Conservation (phyloP, 225 moss, liverwort and hornwort genomes). For the Straminergon stramineum region DNA sequence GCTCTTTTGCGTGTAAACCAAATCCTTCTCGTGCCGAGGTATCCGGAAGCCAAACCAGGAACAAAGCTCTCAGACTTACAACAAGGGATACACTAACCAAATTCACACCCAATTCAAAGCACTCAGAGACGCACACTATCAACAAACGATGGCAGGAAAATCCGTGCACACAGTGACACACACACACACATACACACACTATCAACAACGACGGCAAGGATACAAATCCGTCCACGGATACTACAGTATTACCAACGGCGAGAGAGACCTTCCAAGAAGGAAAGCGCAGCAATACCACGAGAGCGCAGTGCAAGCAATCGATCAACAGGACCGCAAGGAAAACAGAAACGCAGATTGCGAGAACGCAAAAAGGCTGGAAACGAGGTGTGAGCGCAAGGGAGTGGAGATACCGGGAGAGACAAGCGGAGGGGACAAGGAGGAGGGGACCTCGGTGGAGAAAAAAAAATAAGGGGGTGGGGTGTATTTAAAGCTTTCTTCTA, state of each 20-base stretch:
- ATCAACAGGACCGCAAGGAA: not conserved
- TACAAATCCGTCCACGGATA: not conserved
- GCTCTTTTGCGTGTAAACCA: not conserved
- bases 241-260: not conserved
- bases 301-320: not conserved
- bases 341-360: not conserved
- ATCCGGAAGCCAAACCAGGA: not conserved
- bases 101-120: not conserved
- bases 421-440: not conserved
- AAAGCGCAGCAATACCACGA: not conserved
- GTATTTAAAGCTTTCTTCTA: not conserved
- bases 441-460: not conserved
- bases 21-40: not conserved
- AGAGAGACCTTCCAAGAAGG: not conserved
- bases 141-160: not conserved
- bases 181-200: not conserved
- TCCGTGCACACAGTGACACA: not conserved
- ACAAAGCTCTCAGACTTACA: not conserved
- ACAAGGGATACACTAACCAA: not conserved
- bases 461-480: not conserved
- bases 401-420: not conserved
- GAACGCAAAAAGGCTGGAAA: not conserved
- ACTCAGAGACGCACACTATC: not conserved
- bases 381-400: not conserved
- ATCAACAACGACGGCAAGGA: not conserved